Conservation (phyloP, 2,329 filamentous ascomycete genomes). For the Exophiala viscosa region DNA sequence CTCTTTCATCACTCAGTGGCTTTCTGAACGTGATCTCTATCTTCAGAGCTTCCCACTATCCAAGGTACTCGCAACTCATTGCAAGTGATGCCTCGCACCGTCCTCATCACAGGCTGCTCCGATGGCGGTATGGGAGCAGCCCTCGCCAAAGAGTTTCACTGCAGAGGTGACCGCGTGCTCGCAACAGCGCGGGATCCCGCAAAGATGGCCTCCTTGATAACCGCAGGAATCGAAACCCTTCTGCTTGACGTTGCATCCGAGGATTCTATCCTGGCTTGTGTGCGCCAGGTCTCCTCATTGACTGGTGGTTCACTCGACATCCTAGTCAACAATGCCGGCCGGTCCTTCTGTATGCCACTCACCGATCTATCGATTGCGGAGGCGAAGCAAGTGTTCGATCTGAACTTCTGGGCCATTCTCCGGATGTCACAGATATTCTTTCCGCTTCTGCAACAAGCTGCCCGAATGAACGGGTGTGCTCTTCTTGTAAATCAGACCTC, state of each 20-base stretch:
- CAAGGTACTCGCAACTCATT: too few species aligned
- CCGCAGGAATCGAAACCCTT: conserved; percentile 30
- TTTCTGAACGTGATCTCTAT: too few species aligned
- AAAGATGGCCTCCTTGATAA: conserved; percentile 32
- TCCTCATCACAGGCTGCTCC: conserved; percentile 33
- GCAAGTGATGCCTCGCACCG: neutral
- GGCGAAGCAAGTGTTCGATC: conserved; percentile 29
- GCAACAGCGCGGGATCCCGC: conserved; percentile 39
- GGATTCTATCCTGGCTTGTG: conserved; percentile 31
- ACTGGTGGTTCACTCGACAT: conserved; percentile 37
- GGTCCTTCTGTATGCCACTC: conserved; percentile 28
- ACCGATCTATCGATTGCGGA: conserved; percentile 30
- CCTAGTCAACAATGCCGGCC: conserved; percentile 48
- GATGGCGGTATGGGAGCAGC: conserved; percentile 41
- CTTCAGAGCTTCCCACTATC: too few species aligned
- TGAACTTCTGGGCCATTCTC: too few species aligned
- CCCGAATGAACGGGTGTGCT: too few species aligned
- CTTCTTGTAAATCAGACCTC: too few species aligned
- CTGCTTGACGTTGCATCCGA: conserved; percentile 34
- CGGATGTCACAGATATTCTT: too few species aligned
- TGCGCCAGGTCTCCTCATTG: conserved; percentile 27
- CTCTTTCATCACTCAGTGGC: too few species aligned
- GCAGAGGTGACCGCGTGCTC: conserved; percentile 37
- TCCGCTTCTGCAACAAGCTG: too few species aligned
- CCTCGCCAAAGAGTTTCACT: conserved; percentile 37